Base-by-base conservation (phyloP, 1,139 yeast species). In the Taphrina communis region DNA sequence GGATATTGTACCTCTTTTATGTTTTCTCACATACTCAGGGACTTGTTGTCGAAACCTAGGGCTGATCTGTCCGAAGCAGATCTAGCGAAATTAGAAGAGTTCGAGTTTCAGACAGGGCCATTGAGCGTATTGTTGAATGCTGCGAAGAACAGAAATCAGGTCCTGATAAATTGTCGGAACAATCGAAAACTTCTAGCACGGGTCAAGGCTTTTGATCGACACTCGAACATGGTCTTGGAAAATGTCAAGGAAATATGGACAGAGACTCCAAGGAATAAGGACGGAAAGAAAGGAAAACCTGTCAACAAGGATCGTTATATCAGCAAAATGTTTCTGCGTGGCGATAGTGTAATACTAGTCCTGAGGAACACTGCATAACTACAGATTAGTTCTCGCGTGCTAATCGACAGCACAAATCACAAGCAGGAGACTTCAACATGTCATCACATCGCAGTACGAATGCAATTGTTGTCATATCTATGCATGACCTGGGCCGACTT, bases 161-260 rank as follows among this genome's bases (percentile, higher is more conserved):
- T 95, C 4, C 85, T 94, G 70, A 90, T 94, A 73, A 90, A 97
- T 38, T 86, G 97, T 72, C 85, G 99, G 75, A 94, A 94, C 77
- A 93, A 93, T 78, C 97, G 92, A 76, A 94, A 94, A 78, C 82
- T 94, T 59, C 84, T 94, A 39, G 97, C 94, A 1, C 86, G 90
- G 73, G 95, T 94, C 65, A 89, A 90, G 76, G 98, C 98, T 0
- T 95, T 92, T 77, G 99, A 94, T 77, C 87, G 97, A 75, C 99
- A 94, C 78, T 89, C 97, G 72, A 94, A 94, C 77, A 86, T 94
- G 89, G 88, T 94, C 8, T 80, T 94, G 73, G 97, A 91, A 75
- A 91, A 92, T 75, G 98, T 94, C 55, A 91, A 90, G 77, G 99
- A 94, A 77, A 80, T 91, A 75, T 91, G 97, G 97, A 86, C 90